A percentile compares a stretch with the other conserved stretches of the same genome.
These are phyloP conservation scores for Antitrichia curtipendula DNA, from an alignment of 225 moss, liverwort and hornwort genomes.

Conservation along the genomic window DNA sequence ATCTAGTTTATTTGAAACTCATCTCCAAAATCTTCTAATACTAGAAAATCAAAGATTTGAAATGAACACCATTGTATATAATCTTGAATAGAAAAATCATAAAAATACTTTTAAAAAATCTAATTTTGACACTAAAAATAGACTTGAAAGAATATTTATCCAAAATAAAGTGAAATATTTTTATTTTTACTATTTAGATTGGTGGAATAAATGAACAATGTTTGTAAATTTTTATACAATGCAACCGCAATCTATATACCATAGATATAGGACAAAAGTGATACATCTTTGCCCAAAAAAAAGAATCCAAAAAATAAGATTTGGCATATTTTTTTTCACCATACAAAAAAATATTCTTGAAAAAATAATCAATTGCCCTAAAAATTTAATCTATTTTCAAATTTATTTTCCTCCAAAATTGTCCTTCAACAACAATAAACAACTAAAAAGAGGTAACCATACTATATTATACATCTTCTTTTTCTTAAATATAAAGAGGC, in stretches of 20 bases:
- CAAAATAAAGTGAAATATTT: not conserved
- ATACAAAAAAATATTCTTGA: not conserved
- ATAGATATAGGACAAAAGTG: rapidly evolving
- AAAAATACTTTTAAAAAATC: not conserved
- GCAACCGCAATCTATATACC: not conserved
- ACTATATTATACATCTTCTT: not conserved
- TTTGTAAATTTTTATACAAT: not conserved
- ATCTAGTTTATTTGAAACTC: not conserved
- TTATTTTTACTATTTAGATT: not conserved
- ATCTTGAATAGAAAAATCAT: not conserved
- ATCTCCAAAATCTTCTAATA: not conserved
- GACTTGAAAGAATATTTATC: not conserved
- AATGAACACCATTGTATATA: not conserved
- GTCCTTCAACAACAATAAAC: not conserved
- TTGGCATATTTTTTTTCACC: not conserved
- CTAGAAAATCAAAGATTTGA: not conserved
- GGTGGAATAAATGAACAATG: not conserved
- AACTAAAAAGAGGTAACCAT: not conserved
- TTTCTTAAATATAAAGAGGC: not conserved
- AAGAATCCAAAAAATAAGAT: too few relatives aligned
- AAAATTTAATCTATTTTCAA: not conserved
- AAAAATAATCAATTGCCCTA: not conserved
- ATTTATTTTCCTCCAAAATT: not conserved
- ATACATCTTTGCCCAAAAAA: rapidly evolving
- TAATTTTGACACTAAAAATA: not conserved